Base-by-base conservation (phyloP, 75 land plant species). In the Sequoia sempervirens region DNA sequence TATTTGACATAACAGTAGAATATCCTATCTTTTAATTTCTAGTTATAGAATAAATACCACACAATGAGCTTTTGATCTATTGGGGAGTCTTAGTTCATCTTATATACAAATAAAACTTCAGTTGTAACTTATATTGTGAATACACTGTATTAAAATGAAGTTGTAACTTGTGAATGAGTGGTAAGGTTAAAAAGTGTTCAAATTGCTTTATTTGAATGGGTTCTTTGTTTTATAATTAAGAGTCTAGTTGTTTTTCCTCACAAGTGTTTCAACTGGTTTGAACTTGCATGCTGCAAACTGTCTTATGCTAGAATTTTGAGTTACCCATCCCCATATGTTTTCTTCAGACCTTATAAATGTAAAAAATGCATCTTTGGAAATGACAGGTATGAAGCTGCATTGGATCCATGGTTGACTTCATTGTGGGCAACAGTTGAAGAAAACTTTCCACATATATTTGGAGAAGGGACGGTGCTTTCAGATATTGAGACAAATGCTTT, bases 351-450 rank as follows among this genome's bases (percentile, higher is more conserved):
- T 76, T 40, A 12, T 76, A 41, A 76, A 43, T 76, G 46, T 23
- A 23, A 40, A 41, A 40, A 41, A 23, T 26, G 26, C 3, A 76
- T 76, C 5, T 41, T 76, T 76, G 79, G 46, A 41, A 41, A 41
- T 85, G 80, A 66, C 53, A 95, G 97, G 86, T 97, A 96, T 88
- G 99, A 97, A 90, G 99, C 90, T 79, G 91, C 93, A 58, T 81
- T 97, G 18, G 99, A 97, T 86, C 96, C 98, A 52, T 97, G 99
- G 99, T 84, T 97, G 83, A 83, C 84, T 5, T 88, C 93, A 37
- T 86, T 97, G 50, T 97, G 99, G 98, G 83, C 70, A 30, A 75
- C 79, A 14, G 37, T 97, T 52, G 64, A 84, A 79, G 64, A 91
- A 54, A 87, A 81, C 40, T 82, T 91, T 68, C 88, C 93, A n/a